Evolutionary conservation across 2,329 filamentous ascomycete species (phyloP), one percentile per base, ranked within the genome.

Genomic region (Ciborinia camelliae): DNA sequence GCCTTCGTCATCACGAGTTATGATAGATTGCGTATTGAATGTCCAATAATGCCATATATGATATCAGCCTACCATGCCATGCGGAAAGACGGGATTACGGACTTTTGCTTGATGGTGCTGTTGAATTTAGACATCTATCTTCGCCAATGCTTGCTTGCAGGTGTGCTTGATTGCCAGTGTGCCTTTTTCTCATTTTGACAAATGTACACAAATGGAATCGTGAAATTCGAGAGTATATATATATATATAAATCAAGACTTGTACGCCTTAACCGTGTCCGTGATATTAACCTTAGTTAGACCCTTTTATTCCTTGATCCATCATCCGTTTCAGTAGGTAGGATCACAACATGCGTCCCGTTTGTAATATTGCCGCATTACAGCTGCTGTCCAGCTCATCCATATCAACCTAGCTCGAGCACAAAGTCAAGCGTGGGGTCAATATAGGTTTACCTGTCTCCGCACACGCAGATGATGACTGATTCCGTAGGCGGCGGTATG

Each of bases 401-500:
- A 68, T 4, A 64, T 71, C 60, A 66, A 69, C 18, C 37, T 63
- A 23, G 64, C 65, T 57, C 14, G 64, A 35, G 70, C 64, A 7
- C 69, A 71, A 39, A 57, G 64, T 51, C 66, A 37, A 59, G 64
- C 59, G 47, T 71, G 58, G 53, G 62, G 47, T 43, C 70, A 72
- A 63, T 72, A 68, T 72, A 55, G 50, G 66, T 65, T 30, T 57
- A 53, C 15, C 15, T 20, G 15, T 4, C 37, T n/a, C 12, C 23
- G 50, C 35, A 47, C 30, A 32, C 12, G 35, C 14, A 20, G 15
- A n/a, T 52, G 18, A 37, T 32, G n/a, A 32, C 53, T 66, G 45
- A 65, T 45, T 12, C 7, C 4, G 12, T 15, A 75, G 73, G 74
- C 62, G 73, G 73, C 63, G 74, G 74, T 15, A 66, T 66, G 20